Evolutionary conservation across 306 rosid species (phyloP), one percentile per base, ranked within the genome.

Genomic region (Oemleria cerasiformis): DNA sequence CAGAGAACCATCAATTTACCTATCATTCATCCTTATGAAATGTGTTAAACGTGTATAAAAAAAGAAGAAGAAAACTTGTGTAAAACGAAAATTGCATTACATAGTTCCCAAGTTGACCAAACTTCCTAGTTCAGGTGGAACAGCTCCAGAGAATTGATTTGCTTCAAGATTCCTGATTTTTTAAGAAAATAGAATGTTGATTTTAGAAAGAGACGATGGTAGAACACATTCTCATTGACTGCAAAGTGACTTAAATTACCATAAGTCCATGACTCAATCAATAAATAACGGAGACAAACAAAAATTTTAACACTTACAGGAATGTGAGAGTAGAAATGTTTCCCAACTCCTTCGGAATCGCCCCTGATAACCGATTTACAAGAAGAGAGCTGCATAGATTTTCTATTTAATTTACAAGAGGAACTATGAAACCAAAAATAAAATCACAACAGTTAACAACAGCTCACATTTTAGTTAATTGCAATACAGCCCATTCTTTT

Each of bases 301-400:
- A 39, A 71, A 61, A 44, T 16, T 69, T 62, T 13, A 70, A 40
- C 39, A 80, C 93, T 73, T 85, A 93, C 98, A 93, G 83, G 79
- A 63, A 69, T 30, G 54, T 79, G 62, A 93, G 85, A 75, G 85
- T 77, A 10, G 85, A 80, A 76, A 93, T 86, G 57, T 82, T 84
- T 79, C 88, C 88, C 85, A 93, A 72, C 77, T 66, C 89, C 82
- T 68, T 72, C 17, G 98, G 96, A 87, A 93, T 87, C 80, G 78
- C 81, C 71, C 98, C 98, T 10, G 98, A 90, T 63, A 93, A 69
- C 65, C 88, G 89, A 82, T 93, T 93, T 57, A 72, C 97, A 43
- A 82, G 78, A 75, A 93, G 65, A 72, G 98, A 87, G 68, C 98
- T 93, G 93, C 88, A 84, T 39, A 65, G 58, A 78, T 42, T 23